Percentiles rank a stretch among this genome's conserved stretches.
Conservation (phyloP, 345 rosid species). For the Salix exigua region DNA sequence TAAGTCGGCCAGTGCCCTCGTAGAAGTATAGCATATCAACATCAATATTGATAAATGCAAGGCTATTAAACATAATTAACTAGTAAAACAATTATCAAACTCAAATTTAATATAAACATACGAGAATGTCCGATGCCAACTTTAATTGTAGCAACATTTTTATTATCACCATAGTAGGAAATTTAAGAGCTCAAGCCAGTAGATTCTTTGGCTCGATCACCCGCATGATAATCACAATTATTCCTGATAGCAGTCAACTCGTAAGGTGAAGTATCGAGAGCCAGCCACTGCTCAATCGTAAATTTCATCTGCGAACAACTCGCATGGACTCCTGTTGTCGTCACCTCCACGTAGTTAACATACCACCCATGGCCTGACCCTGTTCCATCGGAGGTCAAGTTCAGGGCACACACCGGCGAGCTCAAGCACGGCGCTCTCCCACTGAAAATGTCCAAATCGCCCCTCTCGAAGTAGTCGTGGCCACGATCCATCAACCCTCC, state of each 20-base stretch:
- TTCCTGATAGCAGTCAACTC: constrained; percentile 54
- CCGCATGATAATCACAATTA: constrained; percentile 21
- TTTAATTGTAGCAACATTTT: background rate
- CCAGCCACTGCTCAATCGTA: constrained; percentile 89
- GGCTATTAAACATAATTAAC: no score
- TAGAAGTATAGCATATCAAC: background rate
- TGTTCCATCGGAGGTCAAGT: constrained; percentile 72
- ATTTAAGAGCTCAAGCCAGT: background rate
- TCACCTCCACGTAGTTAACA: constrained; percentile 77
- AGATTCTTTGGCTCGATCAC: background rate
- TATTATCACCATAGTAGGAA: background rate
- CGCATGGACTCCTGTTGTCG: constrained; percentile 53
- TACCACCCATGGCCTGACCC: constrained; percentile 84
- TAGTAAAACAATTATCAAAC: no score
- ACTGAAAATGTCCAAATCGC: constrained; percentile 83
- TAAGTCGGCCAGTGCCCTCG: background rate
- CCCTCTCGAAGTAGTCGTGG: constrained; percentile 81
- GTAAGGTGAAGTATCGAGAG: constrained; percentile 55
- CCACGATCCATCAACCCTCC: constrained; percentile 80
- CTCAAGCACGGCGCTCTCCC: constrained; percentile 60
- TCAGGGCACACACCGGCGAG: constrained; percentile 57
- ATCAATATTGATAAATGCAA: background rate
- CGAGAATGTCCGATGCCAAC: background rate
- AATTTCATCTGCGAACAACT: constrained; percentile 54
- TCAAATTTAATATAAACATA: background rate